Percentiles rank a stretch among this genome's conserved stretches.
Evolutionary conservation across 305 asterid genomes (phyloP).

Genomic region (Fraxinus dipetala): DNA sequence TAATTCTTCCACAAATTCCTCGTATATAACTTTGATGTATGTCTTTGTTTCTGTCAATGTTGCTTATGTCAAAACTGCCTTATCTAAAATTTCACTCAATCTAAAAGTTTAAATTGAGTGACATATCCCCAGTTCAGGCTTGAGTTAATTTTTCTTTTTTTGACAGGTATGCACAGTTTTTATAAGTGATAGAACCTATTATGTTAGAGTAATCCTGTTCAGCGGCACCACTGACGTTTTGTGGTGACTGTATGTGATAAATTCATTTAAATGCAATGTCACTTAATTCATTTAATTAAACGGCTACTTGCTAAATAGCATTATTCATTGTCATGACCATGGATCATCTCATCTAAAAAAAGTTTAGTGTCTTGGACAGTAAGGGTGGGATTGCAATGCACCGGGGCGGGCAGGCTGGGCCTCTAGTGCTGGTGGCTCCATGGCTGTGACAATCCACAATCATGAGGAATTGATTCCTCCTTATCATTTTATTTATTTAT

Average conservation of each 20-base stretch:
- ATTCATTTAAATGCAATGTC: neutral
- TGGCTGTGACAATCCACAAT: neutral
- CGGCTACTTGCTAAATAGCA: neutral
- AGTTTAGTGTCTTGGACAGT: neutral
- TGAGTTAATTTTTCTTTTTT: neutral
- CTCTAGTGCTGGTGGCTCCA: neutral
- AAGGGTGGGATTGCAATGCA: neutral
- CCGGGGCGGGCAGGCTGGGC: neutral
- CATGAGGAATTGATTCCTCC: neutral
- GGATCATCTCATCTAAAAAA: neutral
- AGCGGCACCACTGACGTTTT: too few species aligned
- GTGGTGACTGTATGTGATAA: too few species aligned
- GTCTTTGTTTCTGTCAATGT: neutral
- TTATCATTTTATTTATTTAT: neutral
- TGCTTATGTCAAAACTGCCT: neutral
- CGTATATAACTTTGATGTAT: neutral
- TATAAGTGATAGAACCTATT: neutral
- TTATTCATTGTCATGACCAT: neutral
- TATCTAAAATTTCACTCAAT: neutral
- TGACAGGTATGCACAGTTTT: neutral
- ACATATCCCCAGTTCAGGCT: neutral
- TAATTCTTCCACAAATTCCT: neutral
- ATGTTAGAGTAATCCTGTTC: neutral
- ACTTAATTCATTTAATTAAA: neutral
- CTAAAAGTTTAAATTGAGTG: neutral